Conservation (phyloP, 1,284 basidiomycete species). For the Ceratobasidium papillatum region DNA sequence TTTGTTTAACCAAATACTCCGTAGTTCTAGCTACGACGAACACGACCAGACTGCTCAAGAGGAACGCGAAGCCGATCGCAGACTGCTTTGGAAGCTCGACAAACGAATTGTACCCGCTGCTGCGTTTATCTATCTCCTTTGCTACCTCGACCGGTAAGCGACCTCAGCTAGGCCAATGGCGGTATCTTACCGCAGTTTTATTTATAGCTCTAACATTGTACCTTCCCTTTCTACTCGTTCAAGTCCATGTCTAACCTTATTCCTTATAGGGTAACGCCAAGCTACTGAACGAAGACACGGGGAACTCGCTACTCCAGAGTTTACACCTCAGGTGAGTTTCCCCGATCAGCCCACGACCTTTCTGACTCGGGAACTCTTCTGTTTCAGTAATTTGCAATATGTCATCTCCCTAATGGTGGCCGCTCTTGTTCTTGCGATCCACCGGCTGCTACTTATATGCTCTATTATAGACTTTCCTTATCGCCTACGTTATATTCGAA, state of each 20-base stretch:
- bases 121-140: slow-evolving; percentile 54
- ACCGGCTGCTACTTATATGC: neutral
- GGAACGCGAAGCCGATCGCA: slow-evolving; percentile 13
- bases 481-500: slow-evolving; percentile 24
- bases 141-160: slow-evolving; percentile 52
- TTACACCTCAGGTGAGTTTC: slow-evolving; percentile 1
- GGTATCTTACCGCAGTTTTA: neutral
- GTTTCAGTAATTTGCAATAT: slow-evolving; percentile 19
- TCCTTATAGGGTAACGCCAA: slow-evolving; percentile 25
- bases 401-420: slow-evolving; percentile 12
- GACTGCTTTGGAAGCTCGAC: slow-evolving; percentile 41
- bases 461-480: slow-evolving; percentile 18
- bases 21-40: neutral
- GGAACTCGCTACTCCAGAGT: slow-evolving; percentile 23
- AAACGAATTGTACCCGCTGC: slow-evolving; percentile 48
- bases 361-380: neutral
- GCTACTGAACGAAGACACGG: slow-evolving; percentile 10
- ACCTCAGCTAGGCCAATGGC: neutral
- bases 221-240: no score
- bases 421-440: no score
- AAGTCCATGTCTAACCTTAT: neutral
- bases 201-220: slow-evolving; percentile 26
- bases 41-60: slow-evolving; percentile 1
- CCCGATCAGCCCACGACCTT: no score
- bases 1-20: neutral